phyloP scores from a whole-genome alignment of 495 filamentous ascomycete species.

The Saxophila tyrrhenica region DNA sequence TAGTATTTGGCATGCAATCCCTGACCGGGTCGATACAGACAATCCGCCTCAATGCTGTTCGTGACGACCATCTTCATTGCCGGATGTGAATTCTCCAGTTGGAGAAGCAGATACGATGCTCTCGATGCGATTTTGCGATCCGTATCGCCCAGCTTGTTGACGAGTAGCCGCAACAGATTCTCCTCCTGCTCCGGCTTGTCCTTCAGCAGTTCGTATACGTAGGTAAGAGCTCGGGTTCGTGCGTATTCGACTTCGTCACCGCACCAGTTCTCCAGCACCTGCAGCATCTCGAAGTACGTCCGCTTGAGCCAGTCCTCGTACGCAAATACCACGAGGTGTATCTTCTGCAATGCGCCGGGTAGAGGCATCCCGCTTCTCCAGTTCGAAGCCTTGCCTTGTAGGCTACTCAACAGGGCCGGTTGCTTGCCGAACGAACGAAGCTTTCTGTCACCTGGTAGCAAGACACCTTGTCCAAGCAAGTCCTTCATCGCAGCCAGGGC shows the following conservation, averaged over 20 bases:
- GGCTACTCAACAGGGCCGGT: slow-evolving; percentile 55
- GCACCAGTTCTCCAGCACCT: slow-evolving; percentile 81
- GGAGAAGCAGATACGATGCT: slow-evolving; percentile 82
- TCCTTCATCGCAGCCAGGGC: slow-evolving; percentile 87
- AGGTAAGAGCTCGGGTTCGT: slow-evolving; percentile 69
- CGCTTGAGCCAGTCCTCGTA: slow-evolving; percentile 92
- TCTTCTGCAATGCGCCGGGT: slow-evolving; percentile 55
- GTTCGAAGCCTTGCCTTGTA: slow-evolving; percentile 44
- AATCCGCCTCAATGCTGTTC: slow-evolving; percentile 68
- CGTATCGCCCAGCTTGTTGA: slow-evolving; percentile 91
- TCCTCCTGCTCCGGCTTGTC: slow-evolving; percentile 97
- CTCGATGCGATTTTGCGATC: slow-evolving; percentile 90
- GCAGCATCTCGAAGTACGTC: slow-evolving; percentile 80
- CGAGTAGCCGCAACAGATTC: slow-evolving; percentile 77
- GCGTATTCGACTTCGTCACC: slow-evolving; percentile 90
- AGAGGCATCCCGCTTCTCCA: slow-evolving; percentile 60
- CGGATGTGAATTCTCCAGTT: slow-evolving; percentile 76
- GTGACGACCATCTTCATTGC: slow-evolving; percentile 86
- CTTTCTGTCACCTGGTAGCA: slow-evolving; percentile 73
- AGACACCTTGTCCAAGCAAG: slow-evolving; percentile 74
- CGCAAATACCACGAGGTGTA: slow-evolving; percentile 77
- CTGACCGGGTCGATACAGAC: slow-evolving; percentile 79
- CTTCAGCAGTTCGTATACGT: slow-evolving; percentile 77
- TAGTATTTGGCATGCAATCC: slow-evolving; percentile 85
- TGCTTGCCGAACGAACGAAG: slow-evolving; percentile 70